phyloP scores from a whole-genome alignment of 2,329 filamentous ascomycete genomes.

The Dactylonectria macrodidyma region DNA sequence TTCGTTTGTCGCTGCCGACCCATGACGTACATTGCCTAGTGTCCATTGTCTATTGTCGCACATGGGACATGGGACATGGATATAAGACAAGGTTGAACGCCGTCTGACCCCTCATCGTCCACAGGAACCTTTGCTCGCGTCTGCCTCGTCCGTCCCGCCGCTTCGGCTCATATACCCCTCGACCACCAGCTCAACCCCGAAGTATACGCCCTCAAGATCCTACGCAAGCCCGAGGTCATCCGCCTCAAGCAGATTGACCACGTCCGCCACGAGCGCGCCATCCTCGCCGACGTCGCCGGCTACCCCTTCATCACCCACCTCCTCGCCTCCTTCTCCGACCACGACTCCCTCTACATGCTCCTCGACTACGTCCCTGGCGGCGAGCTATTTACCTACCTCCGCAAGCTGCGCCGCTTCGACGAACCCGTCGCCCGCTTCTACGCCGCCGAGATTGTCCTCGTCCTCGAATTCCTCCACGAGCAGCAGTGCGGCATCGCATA shows the following conservation, averaged over 20 bases:
- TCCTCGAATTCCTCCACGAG: constrained; percentile 86
- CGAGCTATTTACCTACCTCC: constrained; percentile 87
- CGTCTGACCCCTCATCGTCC: neutral
- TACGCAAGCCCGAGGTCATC: constrained; percentile 82
- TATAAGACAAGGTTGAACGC: neutral
- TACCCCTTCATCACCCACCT: constrained; percentile 89
- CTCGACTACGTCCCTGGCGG: constrained; percentile 88
- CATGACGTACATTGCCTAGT: too few species aligned
- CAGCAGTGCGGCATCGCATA: constrained; percentile 84
- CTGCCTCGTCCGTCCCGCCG: constrained; percentile 79
- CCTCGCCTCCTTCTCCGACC: constrained; percentile 84
- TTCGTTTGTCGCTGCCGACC: constrained; percentile 53
- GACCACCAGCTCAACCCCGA: constrained; percentile 54
- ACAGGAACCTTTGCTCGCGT: constrained; percentile 86
- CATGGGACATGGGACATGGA: neutral
- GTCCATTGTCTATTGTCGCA: neutral
- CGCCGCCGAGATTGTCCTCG: constrained; percentile 85
- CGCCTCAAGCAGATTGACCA: constrained; percentile 90
- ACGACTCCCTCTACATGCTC: constrained; percentile 85
- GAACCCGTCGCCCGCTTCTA: constrained; percentile 86
- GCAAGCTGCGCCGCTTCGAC: constrained; percentile 83
- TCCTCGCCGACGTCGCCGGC: constrained; percentile 82
- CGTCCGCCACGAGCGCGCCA: constrained; percentile 85
- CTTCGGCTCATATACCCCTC: constrained; percentile 60
- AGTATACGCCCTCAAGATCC: constrained; percentile 87